phyloP scores from a whole-genome alignment of 1,139 yeast species.

The Taiozyma sp. region DNA sequence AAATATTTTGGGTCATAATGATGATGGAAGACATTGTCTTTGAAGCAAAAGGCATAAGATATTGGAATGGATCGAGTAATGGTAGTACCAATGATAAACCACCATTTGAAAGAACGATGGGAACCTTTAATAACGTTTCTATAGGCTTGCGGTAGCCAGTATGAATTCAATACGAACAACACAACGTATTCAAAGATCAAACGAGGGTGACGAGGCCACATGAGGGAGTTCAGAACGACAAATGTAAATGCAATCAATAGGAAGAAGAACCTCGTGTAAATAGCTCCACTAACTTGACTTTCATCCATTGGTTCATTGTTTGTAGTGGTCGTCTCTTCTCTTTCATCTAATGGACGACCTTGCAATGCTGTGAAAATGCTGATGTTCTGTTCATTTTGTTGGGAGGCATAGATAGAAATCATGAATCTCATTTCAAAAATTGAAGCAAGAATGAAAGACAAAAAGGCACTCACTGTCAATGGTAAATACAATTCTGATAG shows the following conservation, averaged over 20 bases:
- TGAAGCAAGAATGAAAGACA: conserved; percentile 64
- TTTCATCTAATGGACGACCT: conserved; percentile 41
- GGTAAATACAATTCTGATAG: conserved; percentile 56
- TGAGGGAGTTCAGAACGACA: conserved; percentile 47
- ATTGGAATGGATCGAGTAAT: conserved; percentile 60
- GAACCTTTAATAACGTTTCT: conserved; percentile 73
- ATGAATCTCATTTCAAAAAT: conserved; percentile 76
- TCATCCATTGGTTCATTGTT: conserved; percentile 39
- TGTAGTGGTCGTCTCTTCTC: conserved; percentile 8
- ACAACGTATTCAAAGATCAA: conserved; percentile 50
- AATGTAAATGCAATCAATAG: conserved; percentile 54
- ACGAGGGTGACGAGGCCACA: conserved; percentile 62
- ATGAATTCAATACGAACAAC: conserved; percentile 53
- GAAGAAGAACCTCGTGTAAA: conserved; percentile 60
- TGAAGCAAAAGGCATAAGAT: conserved; percentile 47
- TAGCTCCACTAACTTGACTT: conserved; percentile 49
- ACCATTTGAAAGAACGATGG: conserved; percentile 61
- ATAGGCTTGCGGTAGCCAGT: conserved; percentile 89
- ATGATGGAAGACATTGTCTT: conserved; percentile 45
- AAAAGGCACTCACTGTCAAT: conserved; percentile 62
- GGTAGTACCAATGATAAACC: conserved; percentile 64
- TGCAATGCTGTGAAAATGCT: conserved; percentile 58
- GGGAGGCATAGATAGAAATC: conserved; percentile 64
- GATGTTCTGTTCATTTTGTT: conserved; percentile 64
- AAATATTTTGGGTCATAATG: conserved; percentile 48